Percentiles rank a stretch among this genome's conserved stretches.
These are phyloP conservation scores for Wickerhamomyces alni DNA, from an alignment of 805 yeast genomes.

Conservation along the genomic window DNA sequence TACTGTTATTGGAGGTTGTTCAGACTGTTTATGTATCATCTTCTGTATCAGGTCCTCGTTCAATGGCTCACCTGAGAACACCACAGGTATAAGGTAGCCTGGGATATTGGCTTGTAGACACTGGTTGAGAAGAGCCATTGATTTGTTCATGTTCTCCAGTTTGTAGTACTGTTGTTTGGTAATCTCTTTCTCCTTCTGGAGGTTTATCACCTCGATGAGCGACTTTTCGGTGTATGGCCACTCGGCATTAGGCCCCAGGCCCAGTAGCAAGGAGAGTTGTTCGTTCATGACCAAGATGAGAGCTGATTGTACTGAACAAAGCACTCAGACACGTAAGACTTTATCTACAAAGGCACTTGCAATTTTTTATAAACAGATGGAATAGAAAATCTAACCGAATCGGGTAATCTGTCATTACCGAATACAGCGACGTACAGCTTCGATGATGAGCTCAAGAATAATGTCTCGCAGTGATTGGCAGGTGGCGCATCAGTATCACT, in stretches of 20 bases:
- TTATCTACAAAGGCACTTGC: too few relatives aligned
- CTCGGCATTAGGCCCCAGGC: constrained; percentile 18
- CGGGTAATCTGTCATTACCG: not conserved
- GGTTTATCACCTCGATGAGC: constrained; percentile 17
- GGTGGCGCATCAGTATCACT: too few relatives aligned
- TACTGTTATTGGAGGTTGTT: constrained; percentile 8
- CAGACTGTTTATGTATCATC: constrained; percentile 6
- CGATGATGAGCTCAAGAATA: too few relatives aligned
- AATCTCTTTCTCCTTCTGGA: constrained; percentile 57
- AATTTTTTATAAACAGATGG: too few relatives aligned
- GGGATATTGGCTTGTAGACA: constrained; percentile 65
- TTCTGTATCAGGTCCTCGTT: constrained; percentile 14
- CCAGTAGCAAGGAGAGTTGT: constrained; percentile 16
- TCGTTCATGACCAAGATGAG: constrained; percentile 8
- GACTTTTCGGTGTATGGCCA: constrained; percentile 22
- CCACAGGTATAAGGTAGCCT: constrained; percentile 49
- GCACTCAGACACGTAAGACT: not conserved
- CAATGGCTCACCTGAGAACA: constrained; percentile 39
- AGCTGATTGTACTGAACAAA: too few relatives aligned
- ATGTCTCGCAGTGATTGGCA: too few relatives aligned
- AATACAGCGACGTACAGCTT: too few relatives aligned
- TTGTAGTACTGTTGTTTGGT: constrained; percentile 76
- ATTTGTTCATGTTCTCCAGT: constrained; percentile 53
- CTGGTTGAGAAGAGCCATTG: constrained; percentile 54
- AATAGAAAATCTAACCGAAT: not conserved